A percentile compares a stretch with the other conserved stretches of the same genome.
Evolutionary conservation across 495 filamentous ascomycete species (phyloP).

Genomic region (Podospora sp.): DNA sequence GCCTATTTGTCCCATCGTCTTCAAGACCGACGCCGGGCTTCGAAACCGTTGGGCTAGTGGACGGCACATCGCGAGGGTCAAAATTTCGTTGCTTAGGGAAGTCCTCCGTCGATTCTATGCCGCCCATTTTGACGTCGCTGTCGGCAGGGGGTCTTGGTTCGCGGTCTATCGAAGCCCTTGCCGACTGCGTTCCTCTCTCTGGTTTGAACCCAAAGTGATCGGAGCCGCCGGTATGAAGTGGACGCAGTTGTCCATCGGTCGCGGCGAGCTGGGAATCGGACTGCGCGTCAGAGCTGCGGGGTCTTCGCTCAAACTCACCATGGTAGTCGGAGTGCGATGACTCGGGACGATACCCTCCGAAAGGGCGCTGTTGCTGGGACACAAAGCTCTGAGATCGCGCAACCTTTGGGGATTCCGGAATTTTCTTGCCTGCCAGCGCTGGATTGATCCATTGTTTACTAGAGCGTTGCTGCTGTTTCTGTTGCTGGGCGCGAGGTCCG

Average conservation of each 20-base stretch:
- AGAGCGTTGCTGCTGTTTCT: slow-evolving; percentile 43
- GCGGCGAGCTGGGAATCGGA: slow-evolving; percentile 34
- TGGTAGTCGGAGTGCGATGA: slow-evolving; percentile 45
- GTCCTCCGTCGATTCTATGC: slow-evolving; percentile 16
- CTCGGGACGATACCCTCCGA: slow-evolving; percentile 36
- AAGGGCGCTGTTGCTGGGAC: slow-evolving; percentile 44
- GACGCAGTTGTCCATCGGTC: slow-evolving; percentile 37
- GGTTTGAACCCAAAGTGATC: slow-evolving; percentile 38
- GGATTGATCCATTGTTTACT: slow-evolving; percentile 68
- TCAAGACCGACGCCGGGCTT: slow-evolving; percentile 2
- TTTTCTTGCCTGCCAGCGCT: slow-evolving; percentile 44
- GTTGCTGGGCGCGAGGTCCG: slow-evolving; percentile 55
- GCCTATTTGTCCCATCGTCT: background rate
- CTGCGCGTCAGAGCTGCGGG: slow-evolving; percentile 51
- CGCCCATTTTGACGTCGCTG: slow-evolving; percentile 29
- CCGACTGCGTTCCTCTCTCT: slow-evolving; percentile 45
- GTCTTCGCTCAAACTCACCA: slow-evolving; percentile 43
- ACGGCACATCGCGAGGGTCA: background rate
- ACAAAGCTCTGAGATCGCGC: slow-evolving; percentile 47
- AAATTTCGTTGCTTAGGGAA: slow-evolving; percentile 14
- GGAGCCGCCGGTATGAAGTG: slow-evolving; percentile 37
- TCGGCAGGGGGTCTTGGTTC: slow-evolving; percentile 31
- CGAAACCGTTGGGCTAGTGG: slow-evolving; percentile 3
- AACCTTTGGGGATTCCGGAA: slow-evolving; percentile 49
- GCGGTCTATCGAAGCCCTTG: slow-evolving; percentile 41